These are phyloP conservation scores for Globisporangium viniferum DNA, from an alignment of 352 stramenopile genomes.

Conservation along the genomic window DNA sequence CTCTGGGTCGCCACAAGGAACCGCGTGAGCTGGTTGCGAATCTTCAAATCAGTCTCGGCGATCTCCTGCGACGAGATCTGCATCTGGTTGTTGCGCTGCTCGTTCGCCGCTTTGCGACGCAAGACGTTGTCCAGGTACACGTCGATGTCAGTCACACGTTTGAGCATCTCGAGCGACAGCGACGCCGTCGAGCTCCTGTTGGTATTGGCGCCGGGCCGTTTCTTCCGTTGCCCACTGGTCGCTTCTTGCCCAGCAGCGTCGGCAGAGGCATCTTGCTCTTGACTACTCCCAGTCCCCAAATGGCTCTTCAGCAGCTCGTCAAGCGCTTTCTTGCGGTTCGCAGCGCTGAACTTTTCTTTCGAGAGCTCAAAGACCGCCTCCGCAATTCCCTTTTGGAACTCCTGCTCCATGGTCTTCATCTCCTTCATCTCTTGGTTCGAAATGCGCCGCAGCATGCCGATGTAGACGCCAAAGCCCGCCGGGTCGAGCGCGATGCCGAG, in stretches of 20 bases:
- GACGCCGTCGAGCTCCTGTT: constrained; percentile 31
- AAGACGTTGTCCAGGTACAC: constrained; percentile 84
- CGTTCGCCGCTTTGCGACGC: constrained; percentile 43
- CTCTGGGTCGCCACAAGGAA: constrained; percentile 72
- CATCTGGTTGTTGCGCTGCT: constrained; percentile 26
- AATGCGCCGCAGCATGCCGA: constrained; percentile 72
- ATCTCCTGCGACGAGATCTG: constrained; percentile 71
- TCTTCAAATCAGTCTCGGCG: constrained; percentile 68
- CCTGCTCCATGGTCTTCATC: constrained; percentile 72
- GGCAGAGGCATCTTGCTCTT: constrained; percentile 1
- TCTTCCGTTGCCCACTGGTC: constrained; percentile 4
- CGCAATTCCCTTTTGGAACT: constrained; percentile 77
- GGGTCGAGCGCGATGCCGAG: constrained; percentile 70
- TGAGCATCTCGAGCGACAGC: constrained; percentile 78
- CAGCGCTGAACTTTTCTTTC: constrained; percentile 82
- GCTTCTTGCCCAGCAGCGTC: not conserved
- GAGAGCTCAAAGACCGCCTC: constrained; percentile 80
- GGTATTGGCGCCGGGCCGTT: not conserved
- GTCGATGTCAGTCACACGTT: constrained; percentile 76
- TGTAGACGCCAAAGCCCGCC: constrained; percentile 68
- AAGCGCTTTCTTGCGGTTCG: constrained; percentile 74
- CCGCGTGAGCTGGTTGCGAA: constrained; percentile 74
- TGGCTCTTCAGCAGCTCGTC: constrained; percentile 50
- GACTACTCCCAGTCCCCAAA: not conserved
- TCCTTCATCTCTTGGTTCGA: constrained; percentile 78